Evolutionary conservation across 805 yeast genomes (phyloP), one percentile per base, ranked within the genome.

Genomic region (Starmerella etchellsii): DNA sequence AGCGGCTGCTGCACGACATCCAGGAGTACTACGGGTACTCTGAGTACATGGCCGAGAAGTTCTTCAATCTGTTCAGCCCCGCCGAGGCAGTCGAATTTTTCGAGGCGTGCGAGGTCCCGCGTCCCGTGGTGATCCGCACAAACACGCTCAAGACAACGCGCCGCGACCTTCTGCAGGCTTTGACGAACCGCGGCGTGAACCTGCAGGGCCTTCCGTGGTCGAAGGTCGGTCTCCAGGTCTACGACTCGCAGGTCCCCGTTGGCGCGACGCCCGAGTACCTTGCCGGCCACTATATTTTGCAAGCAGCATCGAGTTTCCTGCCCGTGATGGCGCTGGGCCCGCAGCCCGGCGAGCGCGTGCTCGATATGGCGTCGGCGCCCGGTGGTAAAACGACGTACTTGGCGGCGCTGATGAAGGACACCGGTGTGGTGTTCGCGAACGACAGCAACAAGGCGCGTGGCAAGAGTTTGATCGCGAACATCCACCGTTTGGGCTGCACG

Each of bases 291-390:
- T 91, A 91, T 65, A 91, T 91, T 48, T 67, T 91, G 54, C 99
- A 91, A 64, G 99, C 99, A 32, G 99, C 99, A 19, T 87, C 96
- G 5, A 87, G 97, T 9, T 91, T 88, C 64, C 66, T 91, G 57
- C 99, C 99, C 8, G 95, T 87, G 18, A 83, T 91, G 88, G 99
- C 99, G 0, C 67, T 91, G 53, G 88, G 78, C 48, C 98, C 99
- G n/a, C 93, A 85, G 60, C 96, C 85, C 63, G 78, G 81, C 58
- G 99, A 91, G 67, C 79, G 98, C 57, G 71, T 91, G 31, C 68
- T 91, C 48, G 99, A 91, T 66, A 91, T 91, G 99, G 97, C 98
- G 36, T 94, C 98, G 46, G 96, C 98, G 23, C 98, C 98, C 50
- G 98, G 98, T 67, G 98, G 98, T 64, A 88, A 88, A 60, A 84